These are phyloP conservation scores for Tulasnella sp. DNA, from an alignment of 768 basidiomycete genomes.

Conservation along the genomic window DNA sequence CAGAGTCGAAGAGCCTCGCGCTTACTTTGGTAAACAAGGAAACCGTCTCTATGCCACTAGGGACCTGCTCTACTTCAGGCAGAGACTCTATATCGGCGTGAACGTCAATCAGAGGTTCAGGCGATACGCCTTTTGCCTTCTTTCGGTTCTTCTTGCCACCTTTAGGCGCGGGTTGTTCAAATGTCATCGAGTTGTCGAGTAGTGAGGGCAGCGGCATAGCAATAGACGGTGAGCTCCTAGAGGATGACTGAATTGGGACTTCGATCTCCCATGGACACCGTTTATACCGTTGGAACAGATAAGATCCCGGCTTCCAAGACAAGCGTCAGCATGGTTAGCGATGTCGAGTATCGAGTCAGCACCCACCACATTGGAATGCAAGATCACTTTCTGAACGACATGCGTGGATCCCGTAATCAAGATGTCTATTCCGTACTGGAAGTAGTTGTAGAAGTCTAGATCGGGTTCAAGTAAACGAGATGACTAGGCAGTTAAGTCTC, in stretches of 20 bases:
- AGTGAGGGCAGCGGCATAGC: background rate
- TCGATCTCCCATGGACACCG: slow-evolving; percentile 83
- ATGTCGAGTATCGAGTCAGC: background rate
- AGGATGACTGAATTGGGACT: slow-evolving; percentile 16
- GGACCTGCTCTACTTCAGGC: background rate
- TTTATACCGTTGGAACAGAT: slow-evolving; percentile 86
- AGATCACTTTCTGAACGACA: slow-evolving; percentile 74
- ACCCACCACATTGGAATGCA: slow-evolving; percentile 83
- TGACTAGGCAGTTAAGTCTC: slow-evolving; percentile 42
- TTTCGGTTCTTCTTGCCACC: slow-evolving; percentile 8
- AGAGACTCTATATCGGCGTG: background rate
- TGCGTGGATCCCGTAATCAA: slow-evolving; percentile 70
- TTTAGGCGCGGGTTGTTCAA: slow-evolving; percentile 34
- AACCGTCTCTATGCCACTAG: slow-evolving; percentile 3
- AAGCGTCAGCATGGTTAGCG: background rate
- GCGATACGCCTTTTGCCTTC: background rate
- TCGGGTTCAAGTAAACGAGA: slow-evolving; percentile 19
- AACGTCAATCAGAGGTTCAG: slow-evolving; percentile 14
- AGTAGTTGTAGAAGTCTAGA: slow-evolving; percentile 88
- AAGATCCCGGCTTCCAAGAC: slow-evolving; percentile 67
- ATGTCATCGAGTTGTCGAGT: slow-evolving; percentile 41
- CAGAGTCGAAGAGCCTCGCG: background rate
- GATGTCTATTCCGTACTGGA: slow-evolving; percentile 86
- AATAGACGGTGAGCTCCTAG: background rate
- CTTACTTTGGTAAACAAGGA: slow-evolving; percentile 16